Base-by-base conservation (phyloP, 148 eudicot species). In the Euryodendron excelsum region DNA sequence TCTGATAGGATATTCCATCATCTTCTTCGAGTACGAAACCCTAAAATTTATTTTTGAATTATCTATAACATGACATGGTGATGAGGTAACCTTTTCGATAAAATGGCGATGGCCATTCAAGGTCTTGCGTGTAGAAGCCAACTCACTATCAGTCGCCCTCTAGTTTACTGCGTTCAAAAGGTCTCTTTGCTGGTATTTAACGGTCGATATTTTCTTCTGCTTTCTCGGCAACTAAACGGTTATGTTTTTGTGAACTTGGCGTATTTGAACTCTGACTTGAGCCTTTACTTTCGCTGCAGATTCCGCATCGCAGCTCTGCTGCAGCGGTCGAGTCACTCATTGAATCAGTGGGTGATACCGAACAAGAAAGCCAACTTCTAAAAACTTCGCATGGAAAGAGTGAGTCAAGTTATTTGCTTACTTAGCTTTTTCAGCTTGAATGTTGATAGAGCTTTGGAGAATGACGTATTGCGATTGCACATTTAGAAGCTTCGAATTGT, bases 151-250 rank as follows among this genome's bases (percentile, higher is more conserved):
- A 81, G 74, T 41, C 62, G 62, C 55, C 83, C 80, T 79, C 63
- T 85, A 37, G 75, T 77, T 18, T 67, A 61, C 74, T 79, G 80
- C 27, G 30, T 74, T 63, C 79, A n/a, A 50, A 83, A 84, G 87
- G 82, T 76, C 41, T 18, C 41, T 11, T 74, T 56, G 14, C 36
- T 8, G 20, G 21, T 44, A 39, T 44, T 25, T 4, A 71, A 30
- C 21, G n/a, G 34, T 23, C 31, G n/a, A 12, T 53, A 6, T 31
- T 31, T 69, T 28, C 1, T 18, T 58, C 20, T 25, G 5, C 14
- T 55, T 36, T 56, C 44, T 30, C 12, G 60, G 58, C 3, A 69
- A 69, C 5, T 33, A 69, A 69, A 25, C 73, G 23, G 36, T n/a
- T n/a, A n/a, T n/a, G n/a, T n/a, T n/a, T n/a, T n/a, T n/a, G n/a